A percentile compares a stretch with the other conserved stretches of the same genome.
Conservation (phyloP, 441 rosid genomes). For the Adansonia gregorii region DNA sequence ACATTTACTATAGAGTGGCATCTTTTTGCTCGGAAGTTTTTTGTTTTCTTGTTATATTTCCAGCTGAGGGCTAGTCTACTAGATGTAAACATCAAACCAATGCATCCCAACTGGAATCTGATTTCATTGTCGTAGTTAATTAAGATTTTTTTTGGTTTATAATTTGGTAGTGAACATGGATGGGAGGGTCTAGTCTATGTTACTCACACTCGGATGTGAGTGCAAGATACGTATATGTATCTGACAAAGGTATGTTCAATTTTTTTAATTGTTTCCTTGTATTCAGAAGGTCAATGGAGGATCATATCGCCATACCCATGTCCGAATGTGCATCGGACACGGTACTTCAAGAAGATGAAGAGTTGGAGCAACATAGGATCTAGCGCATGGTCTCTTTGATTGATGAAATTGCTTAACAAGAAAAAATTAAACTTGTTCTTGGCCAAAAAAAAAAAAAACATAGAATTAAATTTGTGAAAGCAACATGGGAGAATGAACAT, state of each 20-base stretch:
- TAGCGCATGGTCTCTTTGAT: not conserved
- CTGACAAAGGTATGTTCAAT: no score
- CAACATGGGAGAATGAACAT: not conserved
- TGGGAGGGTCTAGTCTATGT: not conserved
- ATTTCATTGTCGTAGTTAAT: conserved; percentile 5
- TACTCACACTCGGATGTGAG: no score
- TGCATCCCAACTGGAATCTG: not conserved
- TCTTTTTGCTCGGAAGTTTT: not conserved
- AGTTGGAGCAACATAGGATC: no score
- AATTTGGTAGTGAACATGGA: not conserved
- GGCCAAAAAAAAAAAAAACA: not conserved
- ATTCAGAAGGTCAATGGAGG: no score
- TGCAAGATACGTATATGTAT: no score
- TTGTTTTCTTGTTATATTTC: not conserved
- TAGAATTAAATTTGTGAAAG: not conserved
- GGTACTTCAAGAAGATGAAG: no score
- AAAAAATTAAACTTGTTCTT: not conserved
- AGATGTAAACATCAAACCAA: not conserved
- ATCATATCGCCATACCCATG: no score
- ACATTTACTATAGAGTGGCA: not conserved
- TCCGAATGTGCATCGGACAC: no score
- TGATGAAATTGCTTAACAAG: not conserved
- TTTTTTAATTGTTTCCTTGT: no score
- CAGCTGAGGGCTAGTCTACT: not conserved
- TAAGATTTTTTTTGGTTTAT: not conserved